Evolutionary conservation across 148 eudicot species (phyloP), one percentile per base, ranked within the genome.

Genomic region (Mesembryanthemum crystallinum): DNA sequence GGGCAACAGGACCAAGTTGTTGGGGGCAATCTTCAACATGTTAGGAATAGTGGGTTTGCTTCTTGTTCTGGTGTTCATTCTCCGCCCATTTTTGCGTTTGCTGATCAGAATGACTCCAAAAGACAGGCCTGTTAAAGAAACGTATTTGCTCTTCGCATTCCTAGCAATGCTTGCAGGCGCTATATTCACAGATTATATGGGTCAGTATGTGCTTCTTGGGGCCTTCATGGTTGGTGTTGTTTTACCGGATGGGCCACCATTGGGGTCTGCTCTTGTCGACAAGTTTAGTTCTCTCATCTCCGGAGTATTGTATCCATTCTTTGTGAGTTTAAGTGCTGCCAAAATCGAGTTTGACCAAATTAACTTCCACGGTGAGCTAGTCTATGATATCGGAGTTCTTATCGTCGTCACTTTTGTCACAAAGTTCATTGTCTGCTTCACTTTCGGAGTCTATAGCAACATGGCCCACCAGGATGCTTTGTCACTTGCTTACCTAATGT

Each of bases 221-320:
- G 64, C 80, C 8, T 76, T 77, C 54, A 51, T 85, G 32, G 28
- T 80, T 21, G 88, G 88, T 14, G 67, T 71, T 21, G 83, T 64
- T 28, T 24, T 76, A 37, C 88, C 86, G 0, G 82, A 77, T 52
- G 88, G 88, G n/a, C 84, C 80, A 3, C 88, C 88, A 8, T 52
- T 85, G 29, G 86, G 84, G 15, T 83, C 86, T 0, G 75, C 84
- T 59, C 29, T 83, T 39, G 69, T 73, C 18, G 80, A 83, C 54
- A 78, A 78, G 69, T 78, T 85, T 4, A 86, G 83, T 27, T 8
- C 77, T 15, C 67, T 85, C 39, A 64, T 80, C 67, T 42, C 69
- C 11, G 76, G 74, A 9, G 7, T 85, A 2, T 62, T 85, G 15
- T 12, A 74, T 55, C 88, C 88, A 0, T 72, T 72, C 59, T 80